Conservation (phyloP, 768 basidiomycete genomes). For the Psilocybe cubensis region DNA sequence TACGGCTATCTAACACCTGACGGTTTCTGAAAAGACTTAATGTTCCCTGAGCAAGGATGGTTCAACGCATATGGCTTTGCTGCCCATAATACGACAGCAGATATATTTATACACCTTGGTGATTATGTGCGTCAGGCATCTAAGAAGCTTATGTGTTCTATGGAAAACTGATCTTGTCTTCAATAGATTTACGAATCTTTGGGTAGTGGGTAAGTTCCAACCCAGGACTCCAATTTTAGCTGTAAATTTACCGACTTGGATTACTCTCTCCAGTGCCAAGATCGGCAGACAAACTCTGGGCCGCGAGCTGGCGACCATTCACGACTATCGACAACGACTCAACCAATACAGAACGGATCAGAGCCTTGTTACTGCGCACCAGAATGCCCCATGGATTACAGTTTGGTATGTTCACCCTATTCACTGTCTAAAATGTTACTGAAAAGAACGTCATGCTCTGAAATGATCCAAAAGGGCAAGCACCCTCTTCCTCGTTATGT, state of each 20-base stretch:
- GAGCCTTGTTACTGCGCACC: constrained; percentile 51
- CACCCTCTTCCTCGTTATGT: background rate
- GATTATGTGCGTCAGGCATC: constrained; percentile 49
- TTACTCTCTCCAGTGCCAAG: constrained; percentile 35
- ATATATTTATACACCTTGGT: constrained; percentile 60
- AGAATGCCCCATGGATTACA: constrained; percentile 56
- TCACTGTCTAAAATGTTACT: background rate
- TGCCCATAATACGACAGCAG: constrained; percentile 52
- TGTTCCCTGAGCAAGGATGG: constrained; percentile 38
- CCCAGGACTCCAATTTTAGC: background rate
- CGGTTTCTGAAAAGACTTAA: background rate
- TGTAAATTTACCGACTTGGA: background rate
- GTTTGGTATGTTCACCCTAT: constrained; percentile 44
- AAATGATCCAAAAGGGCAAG: constrained; percentile 4
- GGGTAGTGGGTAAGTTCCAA: constrained; percentile 32
- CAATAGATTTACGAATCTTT: constrained; percentile 52
- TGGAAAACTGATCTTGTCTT: background rate
- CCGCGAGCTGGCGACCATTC: constrained; percentile 57
- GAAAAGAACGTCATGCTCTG: background rate
- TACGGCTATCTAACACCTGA: constrained; percentile 16
- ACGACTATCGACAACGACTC: constrained; percentile 56
- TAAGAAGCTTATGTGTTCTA: background rate
- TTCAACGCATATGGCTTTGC: constrained; percentile 67
- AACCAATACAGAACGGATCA: constrained; percentile 57
- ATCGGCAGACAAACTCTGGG: constrained; percentile 56